phyloP scores from a whole-genome alignment of 2,329 filamentous ascomycete species.

The Neonectria hederae region DNA sequence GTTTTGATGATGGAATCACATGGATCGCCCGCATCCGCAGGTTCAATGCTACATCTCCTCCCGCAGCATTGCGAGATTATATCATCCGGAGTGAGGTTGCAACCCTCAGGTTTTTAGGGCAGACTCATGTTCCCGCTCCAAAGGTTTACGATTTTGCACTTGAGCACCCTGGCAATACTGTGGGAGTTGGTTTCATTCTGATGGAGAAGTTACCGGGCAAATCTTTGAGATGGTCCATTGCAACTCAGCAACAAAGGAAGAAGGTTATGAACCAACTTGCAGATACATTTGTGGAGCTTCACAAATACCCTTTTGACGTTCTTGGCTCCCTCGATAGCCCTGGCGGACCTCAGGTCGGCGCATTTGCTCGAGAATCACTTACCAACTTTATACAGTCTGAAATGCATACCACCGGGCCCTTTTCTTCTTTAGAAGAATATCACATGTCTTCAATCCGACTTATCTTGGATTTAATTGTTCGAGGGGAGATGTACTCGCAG shows the following conservation, averaged over 20 bases:
- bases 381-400: conserved; percentile 44
- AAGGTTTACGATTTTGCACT: conserved; percentile 51
- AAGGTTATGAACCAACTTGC: conserved; percentile 51
- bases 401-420: conserved; percentile 48
- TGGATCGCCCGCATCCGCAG: conserved; percentile 56
- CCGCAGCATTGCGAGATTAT: conserved; percentile 41
- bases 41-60: conserved; percentile 42
- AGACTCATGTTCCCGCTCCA: conserved; percentile 49
- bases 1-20: conserved; percentile 53
- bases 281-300: conserved; percentile 51
- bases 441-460: conserved; percentile 45
- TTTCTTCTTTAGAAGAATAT: conserved; percentile 48
- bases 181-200: conserved; percentile 52
- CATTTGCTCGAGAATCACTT: conserved; percentile 51
- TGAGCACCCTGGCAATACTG: conserved; percentile 42
- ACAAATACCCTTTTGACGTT: conserved; percentile 47
- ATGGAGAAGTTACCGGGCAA: conserved; percentile 54
- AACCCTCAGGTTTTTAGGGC: conserved; percentile 52
- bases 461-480: conserved; percentile 50
- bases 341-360: conserved; percentile 43
- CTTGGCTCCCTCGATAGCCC: conserved; percentile 49
- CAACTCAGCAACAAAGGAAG: conserved; percentile 45
- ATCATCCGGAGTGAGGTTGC: conserved; percentile 53
- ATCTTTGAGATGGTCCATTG: conserved; percentile 48
- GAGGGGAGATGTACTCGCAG: conserved; percentile 49